Evolutionary conservation across 2,329 filamentous ascomycete genomes (phyloP), one percentile per base, ranked within the genome.

Genomic region (Aspergillus pseudonomiae): DNA sequence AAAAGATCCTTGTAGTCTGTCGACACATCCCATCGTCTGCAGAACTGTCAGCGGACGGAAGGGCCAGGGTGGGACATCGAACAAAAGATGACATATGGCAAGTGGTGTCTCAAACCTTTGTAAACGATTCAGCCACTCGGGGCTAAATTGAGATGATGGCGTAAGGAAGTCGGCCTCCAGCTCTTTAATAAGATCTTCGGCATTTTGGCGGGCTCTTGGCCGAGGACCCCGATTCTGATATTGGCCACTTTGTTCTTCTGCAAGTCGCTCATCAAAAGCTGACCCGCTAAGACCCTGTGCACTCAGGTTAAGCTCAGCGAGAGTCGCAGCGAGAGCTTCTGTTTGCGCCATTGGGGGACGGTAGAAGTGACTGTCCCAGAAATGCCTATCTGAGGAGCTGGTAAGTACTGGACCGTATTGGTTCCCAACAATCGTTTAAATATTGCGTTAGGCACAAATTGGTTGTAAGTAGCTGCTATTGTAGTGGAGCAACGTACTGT

Each of bases 1-100:
- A 96, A 97, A 21, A 98, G 85, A 62, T 93, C 89, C n/a, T 88
- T 86, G 75, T 94, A 91, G 72, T 97, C 90, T 43, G 89, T 86
- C 4, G 92, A 87, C 62, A 88, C 85, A 67, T 97, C 92, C 95
- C 94, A 99, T 75, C 89, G 83, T 69, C 84, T 85, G 62, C 16
- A 43, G 66, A 68, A 62, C 21, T 14, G 57, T 57, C 28, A 67
- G 59, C 28, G 11, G 34, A 45, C 21, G 28, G 12, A 30, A 46
- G 16, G 39, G 21, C 36, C 26, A 45, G 16, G 26, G n/a, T 39
- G 28, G 30, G n/a, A 30, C 52, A 16, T 32, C 46, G 36, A 36
- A 50, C 14, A 36, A 58, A 56, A 26, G 14, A 5, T 54, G 41
- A 50, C 32, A 56, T 32, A 65, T 54, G 10, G 62, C 58, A 55